These are phyloP conservation scores for Ophiorrhiza pumila DNA, from an alignment of 257 asterid genomes.

Conservation along the genomic window DNA sequence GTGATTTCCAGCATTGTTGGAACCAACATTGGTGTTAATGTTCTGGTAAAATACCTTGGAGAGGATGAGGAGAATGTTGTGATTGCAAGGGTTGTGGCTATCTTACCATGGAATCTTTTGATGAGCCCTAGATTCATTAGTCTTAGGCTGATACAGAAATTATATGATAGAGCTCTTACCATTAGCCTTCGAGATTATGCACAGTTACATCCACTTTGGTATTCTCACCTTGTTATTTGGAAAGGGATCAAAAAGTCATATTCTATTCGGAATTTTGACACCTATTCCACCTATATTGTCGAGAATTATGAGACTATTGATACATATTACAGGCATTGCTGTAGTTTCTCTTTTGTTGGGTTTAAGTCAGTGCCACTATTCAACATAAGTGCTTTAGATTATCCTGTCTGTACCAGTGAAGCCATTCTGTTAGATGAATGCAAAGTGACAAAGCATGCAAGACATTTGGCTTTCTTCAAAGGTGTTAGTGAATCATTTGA, in stretches of 20 bases:
- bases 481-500: conserved; percentile 36
- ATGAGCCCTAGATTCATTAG: conserved; percentile 70
- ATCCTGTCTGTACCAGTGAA: conserved; percentile 71
- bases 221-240: conserved; percentile 78
- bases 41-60: conserved; percentile 69
- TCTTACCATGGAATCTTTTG: conserved; percentile 87
- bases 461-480: conserved; percentile 76
- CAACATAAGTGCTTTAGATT: conserved; percentile 67
- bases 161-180: conserved; percentile 74
- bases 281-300: conserved; percentile 72
- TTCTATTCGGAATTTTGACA: conserved; percentile 68
- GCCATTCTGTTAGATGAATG: conserved; percentile 85
- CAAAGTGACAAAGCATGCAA: conserved; percentile 69
- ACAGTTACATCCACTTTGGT: conserved; percentile 57
- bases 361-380: conserved; percentile 56
- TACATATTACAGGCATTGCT: conserved; percentile 62
- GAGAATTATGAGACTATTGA: conserved; percentile 79
- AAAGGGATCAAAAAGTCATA: conserved; percentile 74
- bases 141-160: conserved; percentile 62
- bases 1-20: too few relatives aligned
- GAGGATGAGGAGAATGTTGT: conserved; percentile 72
- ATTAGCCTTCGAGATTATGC: conserved; percentile 81
- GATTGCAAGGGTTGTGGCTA: conserved; percentile 66
- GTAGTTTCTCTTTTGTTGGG: conserved; percentile 57
- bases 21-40: conserved; percentile 3